Base-by-base conservation (phyloP, 257 asterid species). In the Ilex aquifolium region DNA sequence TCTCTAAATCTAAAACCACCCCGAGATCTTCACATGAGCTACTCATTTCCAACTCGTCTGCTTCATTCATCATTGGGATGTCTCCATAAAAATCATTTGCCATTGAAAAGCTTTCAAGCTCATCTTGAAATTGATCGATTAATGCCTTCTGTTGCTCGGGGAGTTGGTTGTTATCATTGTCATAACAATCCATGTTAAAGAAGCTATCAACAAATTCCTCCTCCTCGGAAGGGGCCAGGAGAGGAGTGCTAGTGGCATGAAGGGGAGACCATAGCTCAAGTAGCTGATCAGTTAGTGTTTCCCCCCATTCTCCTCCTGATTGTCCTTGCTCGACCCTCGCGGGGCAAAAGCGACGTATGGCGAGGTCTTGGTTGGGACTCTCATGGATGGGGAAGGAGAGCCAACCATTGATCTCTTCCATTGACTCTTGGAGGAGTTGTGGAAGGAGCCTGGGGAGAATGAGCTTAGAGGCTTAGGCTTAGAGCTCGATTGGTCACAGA, bases 281-380 rank as follows among this genome's bases (percentile, higher is more conserved):
- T 12, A 59, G 73, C 13, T 65, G 63, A 36, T 58, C 72, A 21
- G 27, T 21, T 21, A 21, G 44, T 10, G 46, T 62, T 40, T 44
- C 68, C 39, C 56, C 61, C 67, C 67, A 46, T 57, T 68, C 65
- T 59, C 57, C 63, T 5, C 32, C 73, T 31, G 40, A 56, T 27
- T 68, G 68, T 42, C 76, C 69, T 57, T 75, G 82, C 77, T 75
- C 78, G 53, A 72, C 31, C 2, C 88, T 77, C 51, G 90, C 90
- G 2, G 84, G 76, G 72, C 94, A 83, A 57, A 80, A 81, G 61
- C 66, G 88, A 21, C 90, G 77, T 46, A 85, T 85, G 70, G 88
- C 82, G 10, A 67, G 58, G 30, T 72, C 79, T 39, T 67, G 79
- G 56, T 56, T 56, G 69, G 66, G 59, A 56, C 44, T 62, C 40